A percentile compares a stretch with the other conserved stretches of the same genome.
These are phyloP conservation scores for Terfezia claveryi DNA, from an alignment of 495 filamentous ascomycete species.

Conservation along the genomic window DNA sequence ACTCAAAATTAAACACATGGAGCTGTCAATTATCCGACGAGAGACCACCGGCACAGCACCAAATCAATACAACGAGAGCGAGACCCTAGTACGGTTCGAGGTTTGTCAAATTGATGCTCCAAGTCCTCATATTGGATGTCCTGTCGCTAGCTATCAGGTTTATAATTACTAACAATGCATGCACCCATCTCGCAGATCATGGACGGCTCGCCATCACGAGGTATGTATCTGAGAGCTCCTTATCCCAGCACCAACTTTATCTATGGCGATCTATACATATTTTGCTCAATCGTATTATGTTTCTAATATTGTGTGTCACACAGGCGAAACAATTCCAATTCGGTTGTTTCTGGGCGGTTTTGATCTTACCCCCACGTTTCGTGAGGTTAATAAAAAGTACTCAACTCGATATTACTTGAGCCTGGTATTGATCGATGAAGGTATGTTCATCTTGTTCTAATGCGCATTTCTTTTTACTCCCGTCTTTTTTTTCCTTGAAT, in stretches of 20 bases:
- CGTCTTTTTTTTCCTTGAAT: not conserved
- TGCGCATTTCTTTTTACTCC: not conserved
- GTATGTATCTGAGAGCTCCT: constrained; percentile 23
- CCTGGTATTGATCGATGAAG: constrained; percentile 90
- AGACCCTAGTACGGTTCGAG: constrained; percentile 95
- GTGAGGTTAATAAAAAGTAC: constrained; percentile 99
- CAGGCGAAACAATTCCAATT: constrained; percentile 91
- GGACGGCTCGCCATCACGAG: constrained; percentile 91
- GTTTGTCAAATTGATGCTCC: constrained; percentile 25
- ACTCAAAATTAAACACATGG: constrained; percentile 99
- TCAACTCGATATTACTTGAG: constrained; percentile 95
- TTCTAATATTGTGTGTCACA: not conserved
- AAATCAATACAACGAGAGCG: constrained; percentile 99
- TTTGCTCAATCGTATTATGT: too few species aligned
- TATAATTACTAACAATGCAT: not conserved
- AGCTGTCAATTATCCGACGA: constrained; percentile 87
- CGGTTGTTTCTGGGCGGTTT: constrained; percentile 94
- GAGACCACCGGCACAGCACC: constrained; percentile 95
- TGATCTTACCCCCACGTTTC: constrained; percentile 93
- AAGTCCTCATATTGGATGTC: too few species aligned
- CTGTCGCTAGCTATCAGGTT: too few species aligned
- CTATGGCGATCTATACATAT: constrained; percentile 9
- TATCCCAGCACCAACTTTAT: not conserved
- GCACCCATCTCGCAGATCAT: constrained; percentile 45
- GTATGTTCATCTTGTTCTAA: constrained; percentile 24